Evolutionary conservation across 2,329 filamentous ascomycete species (phyloP), one percentile per base, ranked within the genome.

Genomic region (Neocucurbitaria cava): DNA sequence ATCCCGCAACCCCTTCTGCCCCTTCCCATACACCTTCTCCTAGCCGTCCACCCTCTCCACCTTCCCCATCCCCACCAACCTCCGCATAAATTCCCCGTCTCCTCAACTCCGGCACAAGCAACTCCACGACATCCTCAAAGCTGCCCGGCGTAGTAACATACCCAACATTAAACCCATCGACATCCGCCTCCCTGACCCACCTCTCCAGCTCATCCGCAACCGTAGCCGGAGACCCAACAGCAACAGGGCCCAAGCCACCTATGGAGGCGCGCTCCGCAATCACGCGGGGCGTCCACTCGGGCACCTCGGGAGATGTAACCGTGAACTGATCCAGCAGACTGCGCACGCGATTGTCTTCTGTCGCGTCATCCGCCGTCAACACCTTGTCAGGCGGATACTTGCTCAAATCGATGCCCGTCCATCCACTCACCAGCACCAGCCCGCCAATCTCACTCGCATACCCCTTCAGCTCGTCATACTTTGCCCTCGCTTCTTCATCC

Each of bases 11-110:
- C 79, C 76, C 8, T 71, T 78, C 69, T 88, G 86, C 0, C 86
- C 87, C 56, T 77, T 78, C 0, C 86, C 85, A 68, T 87, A 88
- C 0, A 88, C 75, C 72, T 83, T 88, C 72, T 89, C 87, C 85
- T 75, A 0, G 64, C 62, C 9, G 68, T 72, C 49, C 64, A 52
- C 4, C n/a, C n/a, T n/a, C n/a, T n/a, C n/a, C n/a, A n/a, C n/a
- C n/a, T n/a, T 53, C 60, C 5, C 64, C 66, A 8, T 41, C 50
- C 18, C 54, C 51, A 38, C 62, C 38, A 2, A 43, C 47, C 21
- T 58, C 55, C 3, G 46, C 21, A 46, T 76, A 70, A 0, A 77
- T 60, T 0, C 74, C 76, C 21, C 76, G 58, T 38, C 55, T 59
- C 44, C 66, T 62, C 61, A 78, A 55, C 54, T 77, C 76, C 0